Evolutionary conservation across 2,329 filamentous ascomycete genomes (phyloP).

Genomic region (Hymenoscyphus repandus): DNA sequence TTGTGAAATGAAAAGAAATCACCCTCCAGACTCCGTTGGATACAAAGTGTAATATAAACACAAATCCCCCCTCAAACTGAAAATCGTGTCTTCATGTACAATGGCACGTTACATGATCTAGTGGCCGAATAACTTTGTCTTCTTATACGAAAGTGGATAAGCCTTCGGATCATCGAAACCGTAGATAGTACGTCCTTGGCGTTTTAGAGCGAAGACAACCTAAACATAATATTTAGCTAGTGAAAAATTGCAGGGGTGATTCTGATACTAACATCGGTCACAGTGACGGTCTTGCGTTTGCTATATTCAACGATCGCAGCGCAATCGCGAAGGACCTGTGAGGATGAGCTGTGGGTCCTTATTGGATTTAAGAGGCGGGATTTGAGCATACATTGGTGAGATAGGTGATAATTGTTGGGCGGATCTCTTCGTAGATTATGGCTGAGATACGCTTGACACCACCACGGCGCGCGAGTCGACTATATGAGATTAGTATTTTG

Average conservation of each 20-base stretch:
- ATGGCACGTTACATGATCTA: background rate
- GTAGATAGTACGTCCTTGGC: conserved; percentile 49
- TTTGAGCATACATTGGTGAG: conserved; percentile 46
- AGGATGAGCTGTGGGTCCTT: background rate
- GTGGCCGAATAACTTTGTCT: background rate
- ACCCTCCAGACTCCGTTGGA: too few relatives aligned
- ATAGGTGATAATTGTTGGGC: conserved; percentile 44
- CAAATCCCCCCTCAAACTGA: background rate
- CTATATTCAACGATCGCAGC: conserved; percentile 49
- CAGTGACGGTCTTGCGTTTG: conserved; percentile 56
- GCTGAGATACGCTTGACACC: conserved; percentile 70
- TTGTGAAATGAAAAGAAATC: too few relatives aligned
- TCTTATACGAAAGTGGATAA: background rate
- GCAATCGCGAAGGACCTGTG: conserved; percentile 47
- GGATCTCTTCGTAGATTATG: conserved; percentile 57
- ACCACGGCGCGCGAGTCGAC: conserved; percentile 68
- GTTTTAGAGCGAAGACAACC: conserved; percentile 48
- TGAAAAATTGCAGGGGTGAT: background rate
- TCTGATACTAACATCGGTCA: conserved; percentile 49
- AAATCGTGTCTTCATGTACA: background rate
- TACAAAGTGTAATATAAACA: too few relatives aligned
- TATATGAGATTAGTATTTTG: conserved; percentile 8
- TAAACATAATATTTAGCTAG: conserved; percentile 28
- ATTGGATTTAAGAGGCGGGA: too few relatives aligned
- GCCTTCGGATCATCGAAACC: conserved; percentile 43